Percentiles rank a stretch among this genome's conserved stretches.
Conservation (phyloP, 495 filamentous ascomycete species). For the Xylaria flabelliformis region DNA sequence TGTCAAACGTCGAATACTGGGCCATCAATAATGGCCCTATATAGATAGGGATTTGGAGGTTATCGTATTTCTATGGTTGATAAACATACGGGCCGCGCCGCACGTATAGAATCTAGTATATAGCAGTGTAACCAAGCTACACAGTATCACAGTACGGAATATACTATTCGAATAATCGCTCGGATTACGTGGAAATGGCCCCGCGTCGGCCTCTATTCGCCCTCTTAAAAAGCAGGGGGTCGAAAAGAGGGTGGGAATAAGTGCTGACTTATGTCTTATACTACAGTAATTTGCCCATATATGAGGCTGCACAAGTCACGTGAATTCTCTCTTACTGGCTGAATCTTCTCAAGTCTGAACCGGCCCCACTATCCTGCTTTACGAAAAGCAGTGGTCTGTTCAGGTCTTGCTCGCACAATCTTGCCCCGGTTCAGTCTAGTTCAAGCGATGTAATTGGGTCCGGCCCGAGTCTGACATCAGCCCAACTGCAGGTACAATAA, state of each 20-base stretch:
- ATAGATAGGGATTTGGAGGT: not conserved
- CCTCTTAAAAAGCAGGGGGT: not conserved
- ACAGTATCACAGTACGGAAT: not conserved
- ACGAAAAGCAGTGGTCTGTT: conserved; percentile 10
- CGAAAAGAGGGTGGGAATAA: not conserved
- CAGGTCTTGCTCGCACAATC: not conserved
- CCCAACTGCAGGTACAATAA: not conserved
- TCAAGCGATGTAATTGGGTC: not conserved
- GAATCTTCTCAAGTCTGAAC: not conserved
- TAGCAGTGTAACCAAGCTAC: not conserved
- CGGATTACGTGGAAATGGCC: not conserved
- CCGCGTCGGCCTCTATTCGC: not conserved
- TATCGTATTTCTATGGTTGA: not conserved
- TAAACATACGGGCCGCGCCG: conserved; percentile 21
- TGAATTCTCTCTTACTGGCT: not conserved
- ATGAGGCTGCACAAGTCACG: conserved; percentile 5
- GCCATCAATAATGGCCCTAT: not conserved
- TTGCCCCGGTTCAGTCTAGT: not conserved
- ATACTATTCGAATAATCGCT: not conserved
- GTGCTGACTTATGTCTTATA: not conserved
- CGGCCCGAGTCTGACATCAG: conserved; percentile 21
- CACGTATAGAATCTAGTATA: conserved; percentile 6
- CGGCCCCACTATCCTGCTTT: conserved; percentile 22
- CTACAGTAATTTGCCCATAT: conserved; percentile 20
- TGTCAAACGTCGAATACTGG: not conserved